Percentiles rank a stretch among this genome's conserved stretches.
Evolutionary conservation across 2,329 filamentous ascomycete genomes (phyloP).

Genomic region (Botrytis cinerea): DNA sequence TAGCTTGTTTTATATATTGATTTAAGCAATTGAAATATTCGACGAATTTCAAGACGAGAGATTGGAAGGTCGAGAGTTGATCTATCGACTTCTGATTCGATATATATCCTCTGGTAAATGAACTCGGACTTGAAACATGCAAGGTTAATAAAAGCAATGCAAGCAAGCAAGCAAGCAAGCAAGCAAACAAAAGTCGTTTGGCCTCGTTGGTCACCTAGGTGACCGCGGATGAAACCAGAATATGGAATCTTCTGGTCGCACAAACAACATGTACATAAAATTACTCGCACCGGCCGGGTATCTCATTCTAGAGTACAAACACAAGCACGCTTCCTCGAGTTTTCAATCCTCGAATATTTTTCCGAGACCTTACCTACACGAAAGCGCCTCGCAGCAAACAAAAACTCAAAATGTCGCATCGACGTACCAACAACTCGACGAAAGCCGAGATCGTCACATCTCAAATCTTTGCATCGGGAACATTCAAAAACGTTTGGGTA

Average conservation of each 20-base stretch:
- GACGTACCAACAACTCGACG: conserved; percentile 1
- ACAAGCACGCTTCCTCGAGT: background rate
- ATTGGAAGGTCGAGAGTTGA: background rate
- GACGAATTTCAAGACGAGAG: background rate
- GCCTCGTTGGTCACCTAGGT: background rate
- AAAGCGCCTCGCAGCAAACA: background rate
- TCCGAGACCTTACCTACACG: background rate
- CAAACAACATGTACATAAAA: background rate
- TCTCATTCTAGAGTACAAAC: background rate
- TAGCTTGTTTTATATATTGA: background rate
- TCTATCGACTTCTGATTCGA: background rate
- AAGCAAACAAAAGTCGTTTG: background rate
- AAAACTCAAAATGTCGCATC: background rate
- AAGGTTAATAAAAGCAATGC: background rate
- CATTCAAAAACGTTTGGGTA: conserved; percentile 27
- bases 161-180: background rate
- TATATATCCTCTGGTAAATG: background rate
- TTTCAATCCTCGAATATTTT: background rate
- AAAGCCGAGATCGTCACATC: background rate
- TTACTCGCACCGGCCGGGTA: background rate
- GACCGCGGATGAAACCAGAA: background rate
- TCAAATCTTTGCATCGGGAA: conserved; percentile 18
- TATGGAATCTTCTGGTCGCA: background rate
- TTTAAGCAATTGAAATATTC: background rate
- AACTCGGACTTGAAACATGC: background rate